Base-by-base conservation (phyloP, 2,329 filamentous ascomycete species). In the Hypoxylon sp. region DNA sequence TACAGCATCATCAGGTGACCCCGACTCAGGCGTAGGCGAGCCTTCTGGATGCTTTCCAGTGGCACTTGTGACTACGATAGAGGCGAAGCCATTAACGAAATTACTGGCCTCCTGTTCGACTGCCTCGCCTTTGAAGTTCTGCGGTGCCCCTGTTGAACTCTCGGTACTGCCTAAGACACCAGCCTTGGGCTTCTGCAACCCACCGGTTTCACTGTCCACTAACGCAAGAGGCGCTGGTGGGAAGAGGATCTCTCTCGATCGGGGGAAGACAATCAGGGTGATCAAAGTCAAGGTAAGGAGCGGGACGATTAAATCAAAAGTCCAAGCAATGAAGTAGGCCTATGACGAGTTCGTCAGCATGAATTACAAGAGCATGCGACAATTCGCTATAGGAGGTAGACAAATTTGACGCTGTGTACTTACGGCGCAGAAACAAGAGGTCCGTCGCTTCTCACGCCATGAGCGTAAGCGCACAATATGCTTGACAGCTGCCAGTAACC, bases 21-120 rank as follows among this genome's bases (percentile, higher is more conserved):
- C 73, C 1, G 67, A 69, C 21, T 76, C 72, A 2, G 72, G 82
- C 68, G 81, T 79, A 1, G 88, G 87, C 30, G 91, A 88, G 2
- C 83, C 85, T 76, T 91, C 87, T 0, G 92, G 91, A 69, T 94
- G 89, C 75, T 94, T 93, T 1, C 93, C 93, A 0, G 90, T 89
- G 1, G 92, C 92, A 71, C 91, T 92, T 51, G 90, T 91, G 17
- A 95, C 80, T 1, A 92, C 90, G 4, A 96, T 87, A 30, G 88
- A 86, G 7, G 90, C 88, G 57, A 96, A 89, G 34, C 90, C 87
- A 59, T 90, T 90, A 64, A 96, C 90, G 68, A 97, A 90, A 75
- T 93, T 94, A 72, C 87, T 90, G 0, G 93, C 93, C 77, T 97
- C 93, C 67, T 92, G 88, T 77, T 97, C 93, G 0, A 93, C 91